phyloP scores from a whole-genome alignment of 495 filamentous ascomycete genomes.

The Hyaloscypha finlandica region DNA sequence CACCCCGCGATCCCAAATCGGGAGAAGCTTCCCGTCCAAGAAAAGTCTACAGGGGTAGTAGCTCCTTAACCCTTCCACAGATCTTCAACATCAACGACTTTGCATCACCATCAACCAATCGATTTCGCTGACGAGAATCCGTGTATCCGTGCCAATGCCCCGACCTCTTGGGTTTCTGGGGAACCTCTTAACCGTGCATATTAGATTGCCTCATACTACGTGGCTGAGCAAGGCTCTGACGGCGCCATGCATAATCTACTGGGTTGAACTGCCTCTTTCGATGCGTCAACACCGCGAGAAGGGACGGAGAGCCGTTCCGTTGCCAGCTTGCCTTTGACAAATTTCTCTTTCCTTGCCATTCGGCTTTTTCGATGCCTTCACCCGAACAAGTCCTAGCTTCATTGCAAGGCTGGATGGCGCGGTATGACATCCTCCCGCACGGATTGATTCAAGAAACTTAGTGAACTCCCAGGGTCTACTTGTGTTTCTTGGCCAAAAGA shows the following conservation, averaged over 20 bases:
- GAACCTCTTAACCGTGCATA: neutral
- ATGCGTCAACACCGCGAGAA: neutral
- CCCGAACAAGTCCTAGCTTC: neutral
- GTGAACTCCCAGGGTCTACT: neutral
- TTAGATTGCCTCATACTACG: neutral
- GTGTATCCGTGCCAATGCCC: neutral
- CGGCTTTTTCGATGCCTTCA: neutral
- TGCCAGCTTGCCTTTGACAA: neutral
- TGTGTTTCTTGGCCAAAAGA: neutral
- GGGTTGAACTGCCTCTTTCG: neutral
- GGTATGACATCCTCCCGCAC: neutral
- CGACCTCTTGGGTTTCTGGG: neutral
- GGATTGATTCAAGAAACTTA: neutral
- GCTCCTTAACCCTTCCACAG: neutral
- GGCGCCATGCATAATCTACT: neutral
- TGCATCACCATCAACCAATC: neutral
- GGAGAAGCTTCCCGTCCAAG: neutral
- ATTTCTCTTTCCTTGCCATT: neutral
- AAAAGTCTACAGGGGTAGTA: neutral
- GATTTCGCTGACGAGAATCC: neutral
- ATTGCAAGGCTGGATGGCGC: neutral
- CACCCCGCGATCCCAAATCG: neutral
- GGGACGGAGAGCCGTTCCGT: neutral
- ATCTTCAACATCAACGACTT: conserved; percentile 1
- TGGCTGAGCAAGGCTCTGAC: conserved; percentile 1